Base-by-base conservation (phyloP, 345 rosid species). In the Citrus australasica region DNA sequence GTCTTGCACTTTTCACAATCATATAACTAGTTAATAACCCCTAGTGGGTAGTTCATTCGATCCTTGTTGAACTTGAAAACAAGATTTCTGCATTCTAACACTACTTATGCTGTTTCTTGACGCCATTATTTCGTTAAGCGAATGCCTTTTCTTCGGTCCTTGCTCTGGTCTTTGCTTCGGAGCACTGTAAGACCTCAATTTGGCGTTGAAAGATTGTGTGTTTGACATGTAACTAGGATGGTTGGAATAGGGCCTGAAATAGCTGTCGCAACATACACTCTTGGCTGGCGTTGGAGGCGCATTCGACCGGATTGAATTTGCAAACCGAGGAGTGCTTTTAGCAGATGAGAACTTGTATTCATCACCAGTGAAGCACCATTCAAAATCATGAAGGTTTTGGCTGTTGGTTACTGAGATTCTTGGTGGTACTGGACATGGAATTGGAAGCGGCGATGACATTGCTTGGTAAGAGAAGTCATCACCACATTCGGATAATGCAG, bases 131-230 rank as follows among this genome's bases (percentile, higher is more conserved):
- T 92, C 98, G 63, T 86, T 85, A 1, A 93, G 88, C 0, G 93
- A 82, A 58, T 88, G 78, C 83, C 90, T 79, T 86, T 85, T 90
- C 86, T 85, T 90, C 1, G 62, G 67, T 32, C 80, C 84, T 27
- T 78, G 78, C 72, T 88, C 96, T 0, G 88, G 89, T 27, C 98
- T 89, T 61, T 90, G 98, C 78, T 79, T 89, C 0, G 97, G 98
- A 1, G 92, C 89, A 59, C 97, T 94, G 55, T 79, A 78, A 6
- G 93, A 91, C 81, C 97, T 91, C 84, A 75, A 69, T 42, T 92
- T 96, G 1, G 99, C 97, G 63, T 85, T 89, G 72, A 89, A 96
- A 1, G 98, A 94, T 79, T 90, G 83, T 0, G 99, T 94, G 73
- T 84, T 91, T 24, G 91, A 86, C 98, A 96, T 96, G 83, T 96